Base-by-base conservation (phyloP, 495 filamentous ascomycete genomes). In the Penicillium psychrofluorescens region DNA sequence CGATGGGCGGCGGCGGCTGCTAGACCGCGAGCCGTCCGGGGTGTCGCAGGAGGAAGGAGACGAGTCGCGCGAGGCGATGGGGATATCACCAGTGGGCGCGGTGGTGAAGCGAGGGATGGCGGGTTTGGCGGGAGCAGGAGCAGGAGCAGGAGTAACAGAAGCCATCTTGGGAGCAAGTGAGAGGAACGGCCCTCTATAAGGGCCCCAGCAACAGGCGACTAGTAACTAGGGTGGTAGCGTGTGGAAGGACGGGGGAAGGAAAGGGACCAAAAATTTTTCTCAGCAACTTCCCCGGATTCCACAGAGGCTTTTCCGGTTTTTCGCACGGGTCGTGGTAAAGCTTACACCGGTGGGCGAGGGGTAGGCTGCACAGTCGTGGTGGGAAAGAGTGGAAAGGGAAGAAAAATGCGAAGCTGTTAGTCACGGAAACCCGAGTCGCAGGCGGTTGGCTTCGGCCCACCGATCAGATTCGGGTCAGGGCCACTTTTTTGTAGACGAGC, bases 231-330 rank as follows among this genome's bases (percentile, higher is more conserved):
- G 40, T 47, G 31, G 50, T 50, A 45, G 39, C 49, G 46, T 53
- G 16, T 46, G 45, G 45, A 16, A 35, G 36, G 48, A 49, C 47
- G 45, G 38, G 39, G 46, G 43, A 36, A 40, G 40, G 47, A 51
- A 48, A 46, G 41, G 32, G 29, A 52, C 54, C 45, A 48, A 51
- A 46, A 50, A 53, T 50, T 53, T 54, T 45, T 43, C 39, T 33
- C n/a, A 58, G 51, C 29, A 46, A 45, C 48, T 68, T 63, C 63
- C 64, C 67, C 63, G 48, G 64, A 67, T 67, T 68, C 48, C 55
- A 51, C 40, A 38, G 29, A 47, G 22, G 22, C 22, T 22, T 22
- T 22, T 22, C 22, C 22, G 22, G 22, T 0, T 22, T 22, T 22
- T 22, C 15, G 4, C 22, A 22, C 2, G 22, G 22, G 22, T 22